phyloP scores from a whole-genome alignment of 345 rosid species.

The Ricinus communis region DNA sequence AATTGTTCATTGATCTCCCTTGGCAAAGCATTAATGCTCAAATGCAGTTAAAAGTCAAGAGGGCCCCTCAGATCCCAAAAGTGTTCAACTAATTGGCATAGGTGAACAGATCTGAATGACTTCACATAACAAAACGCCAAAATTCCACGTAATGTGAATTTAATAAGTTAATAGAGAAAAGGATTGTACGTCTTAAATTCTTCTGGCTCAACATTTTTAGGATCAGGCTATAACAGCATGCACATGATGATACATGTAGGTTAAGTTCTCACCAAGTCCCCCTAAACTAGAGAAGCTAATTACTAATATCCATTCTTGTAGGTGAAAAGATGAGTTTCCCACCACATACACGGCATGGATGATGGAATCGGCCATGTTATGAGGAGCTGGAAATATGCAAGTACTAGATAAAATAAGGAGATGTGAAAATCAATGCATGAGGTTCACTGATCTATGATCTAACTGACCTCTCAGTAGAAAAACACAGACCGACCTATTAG shows the following conservation, averaged over 20 bases:
- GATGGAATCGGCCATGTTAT: neutral
- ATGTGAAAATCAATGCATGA: neutral
- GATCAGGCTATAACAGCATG: slow-evolving; percentile 10
- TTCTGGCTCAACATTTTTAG: neutral
- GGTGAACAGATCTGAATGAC: neutral
- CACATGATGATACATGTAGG: neutral
- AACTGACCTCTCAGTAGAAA: neutral
- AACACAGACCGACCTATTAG: neutral
- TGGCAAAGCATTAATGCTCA: neutral
- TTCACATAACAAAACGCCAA: too few species aligned
- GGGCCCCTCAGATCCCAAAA: neutral
- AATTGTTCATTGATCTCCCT: too few species aligned
- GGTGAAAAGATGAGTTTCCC: neutral
- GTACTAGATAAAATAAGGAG: neutral
- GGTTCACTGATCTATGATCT: neutral
- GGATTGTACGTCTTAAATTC: neutral
- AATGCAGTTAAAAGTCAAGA: neutral
- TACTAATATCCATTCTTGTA: neutral
- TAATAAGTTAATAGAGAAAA: neutral
- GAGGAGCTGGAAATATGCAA: neutral
- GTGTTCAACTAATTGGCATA: neutral
- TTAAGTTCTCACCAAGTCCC: slow-evolving; percentile 1
- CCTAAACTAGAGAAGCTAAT: neutral
- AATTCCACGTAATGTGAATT: neutral
- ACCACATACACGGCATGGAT: neutral